Percentiles rank a stretch among this genome's conserved stretches.
Conservation (phyloP, 441 rosid species). For the Gossypium gossypioides region DNA sequence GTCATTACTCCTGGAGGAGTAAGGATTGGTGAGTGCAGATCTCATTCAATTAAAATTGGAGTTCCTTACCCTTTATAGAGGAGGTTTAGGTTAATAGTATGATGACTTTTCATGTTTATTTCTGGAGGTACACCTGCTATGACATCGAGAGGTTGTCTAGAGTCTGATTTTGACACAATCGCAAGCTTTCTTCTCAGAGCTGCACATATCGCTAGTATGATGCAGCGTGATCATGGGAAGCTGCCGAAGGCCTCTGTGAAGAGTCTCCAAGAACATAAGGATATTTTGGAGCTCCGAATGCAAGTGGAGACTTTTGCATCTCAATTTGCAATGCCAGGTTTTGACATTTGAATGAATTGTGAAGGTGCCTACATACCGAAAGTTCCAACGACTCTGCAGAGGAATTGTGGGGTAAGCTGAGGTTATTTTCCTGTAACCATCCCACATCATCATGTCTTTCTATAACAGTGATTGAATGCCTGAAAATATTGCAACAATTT, state of each 20-base stretch:
- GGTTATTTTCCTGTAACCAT: background rate
- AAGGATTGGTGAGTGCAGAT: conserved; percentile 41
- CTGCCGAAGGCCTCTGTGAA: conserved; percentile 32
- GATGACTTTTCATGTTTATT: background rate
- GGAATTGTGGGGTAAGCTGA: background rate
- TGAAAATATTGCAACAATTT: background rate
- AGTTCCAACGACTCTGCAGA: background rate
- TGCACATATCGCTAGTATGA: conserved; percentile 40
- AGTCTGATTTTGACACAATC: conserved; percentile 51
- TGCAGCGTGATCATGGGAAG: conserved; percentile 42
- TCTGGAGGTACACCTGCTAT: conserved; percentile 55
- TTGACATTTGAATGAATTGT: conserved; percentile 26
- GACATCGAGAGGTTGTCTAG: conserved; percentile 65
- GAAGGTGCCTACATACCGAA: background rate
- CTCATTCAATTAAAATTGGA: background rate
- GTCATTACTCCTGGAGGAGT: conserved; percentile 56
- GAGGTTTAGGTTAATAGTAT: background rate
- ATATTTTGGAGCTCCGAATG: conserved; percentile 40
- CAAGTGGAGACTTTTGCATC: conserved; percentile 47
- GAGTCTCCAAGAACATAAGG: conserved; percentile 37
- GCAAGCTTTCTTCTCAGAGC: conserved; percentile 49
- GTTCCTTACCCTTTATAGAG: background rate
- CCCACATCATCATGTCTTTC: background rate
- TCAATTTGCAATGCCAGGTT: conserved; percentile 57
- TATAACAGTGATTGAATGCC: background rate